Conservation (phyloP, 169 alveolate genomes). For the Theileria annulata region DNA sequence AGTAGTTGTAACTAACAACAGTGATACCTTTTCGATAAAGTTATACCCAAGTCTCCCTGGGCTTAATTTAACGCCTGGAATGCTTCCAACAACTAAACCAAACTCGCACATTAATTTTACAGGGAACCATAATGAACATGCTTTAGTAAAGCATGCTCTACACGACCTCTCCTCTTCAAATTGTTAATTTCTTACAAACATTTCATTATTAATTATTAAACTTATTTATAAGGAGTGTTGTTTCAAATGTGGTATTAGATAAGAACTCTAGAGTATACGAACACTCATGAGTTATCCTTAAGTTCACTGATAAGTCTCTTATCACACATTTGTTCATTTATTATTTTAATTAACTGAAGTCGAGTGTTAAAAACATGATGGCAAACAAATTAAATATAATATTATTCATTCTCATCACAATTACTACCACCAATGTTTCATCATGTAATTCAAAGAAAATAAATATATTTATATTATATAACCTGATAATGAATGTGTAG, state of each 20-base stretch:
- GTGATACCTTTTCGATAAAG: constrained; percentile 41
- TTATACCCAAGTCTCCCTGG: constrained; percentile 57
- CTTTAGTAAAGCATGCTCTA: constrained; percentile 51
- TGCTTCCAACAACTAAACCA: constrained; percentile 8
- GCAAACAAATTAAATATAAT: neutral
- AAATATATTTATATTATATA: neutral
- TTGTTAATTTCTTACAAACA: neutral
- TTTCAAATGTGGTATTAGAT: neutral
- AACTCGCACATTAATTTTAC: constrained; percentile 35
- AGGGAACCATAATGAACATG: constrained; percentile 43
- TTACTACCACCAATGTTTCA: neutral
- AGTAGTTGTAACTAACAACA: constrained; percentile 28
- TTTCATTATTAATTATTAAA: neutral
- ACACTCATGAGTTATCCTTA: neutral
- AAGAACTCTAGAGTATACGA: neutral
- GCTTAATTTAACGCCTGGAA: constrained; percentile 12
- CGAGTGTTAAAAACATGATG: neutral
- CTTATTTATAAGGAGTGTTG: neutral
- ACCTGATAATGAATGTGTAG: neutral
- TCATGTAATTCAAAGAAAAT: neutral
- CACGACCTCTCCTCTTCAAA: constrained; percentile 22
- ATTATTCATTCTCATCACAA: neutral
- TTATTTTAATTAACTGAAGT: neutral
- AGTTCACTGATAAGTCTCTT: neutral
- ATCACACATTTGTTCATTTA: neutral